Percentiles rank a stretch among this genome's conserved stretches.
Evolutionary conservation across 257 asterid genomes (phyloP).

Genomic region (Paraleonurus japonicus): DNA sequence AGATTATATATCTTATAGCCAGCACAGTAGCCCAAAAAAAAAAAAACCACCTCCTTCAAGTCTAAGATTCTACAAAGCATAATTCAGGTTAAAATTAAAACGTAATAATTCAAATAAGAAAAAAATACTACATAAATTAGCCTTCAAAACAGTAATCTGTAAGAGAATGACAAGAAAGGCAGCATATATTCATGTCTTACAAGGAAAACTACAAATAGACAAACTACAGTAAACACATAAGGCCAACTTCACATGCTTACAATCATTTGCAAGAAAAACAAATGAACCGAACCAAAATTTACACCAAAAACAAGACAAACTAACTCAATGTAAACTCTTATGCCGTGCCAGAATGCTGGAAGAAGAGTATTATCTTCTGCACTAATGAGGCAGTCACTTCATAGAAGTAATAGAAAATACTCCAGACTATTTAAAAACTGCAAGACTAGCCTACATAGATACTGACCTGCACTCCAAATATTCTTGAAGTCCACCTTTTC

Average conservation of each 20-base stretch:
- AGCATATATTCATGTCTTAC: constrained; percentile 12
- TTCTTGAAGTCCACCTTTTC: constrained; percentile 94
- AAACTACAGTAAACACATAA: not conserved
- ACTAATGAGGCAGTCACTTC: constrained; percentile 12
- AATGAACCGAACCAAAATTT: not conserved
- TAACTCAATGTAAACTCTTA: constrained; percentile 18
- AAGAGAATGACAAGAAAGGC: not conserved
- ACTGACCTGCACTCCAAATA: constrained; percentile 93
- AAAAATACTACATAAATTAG: not conserved
- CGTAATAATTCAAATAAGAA: constrained; percentile 1
- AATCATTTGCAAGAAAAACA: constrained; percentile 12
- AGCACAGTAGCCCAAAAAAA: not conserved
- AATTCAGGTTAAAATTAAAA: not conserved
- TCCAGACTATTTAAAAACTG: constrained; percentile 13
- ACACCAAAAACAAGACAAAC: not conserved
- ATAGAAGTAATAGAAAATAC: constrained; percentile 11
- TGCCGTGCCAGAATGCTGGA: not conserved
- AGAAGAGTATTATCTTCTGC: not conserved
- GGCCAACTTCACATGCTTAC: constrained; percentile 12
- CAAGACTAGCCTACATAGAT: constrained; percentile 14
- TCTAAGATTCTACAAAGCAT: not conserved
- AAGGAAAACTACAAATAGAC: not conserved
- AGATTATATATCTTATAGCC: constrained; percentile 6
- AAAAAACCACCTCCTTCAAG: not conserved
- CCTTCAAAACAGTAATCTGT: constrained; percentile 14